These are phyloP conservation scores for Hanseniaspora opuntiae DNA, from an alignment of 805 yeast species.

Conservation along the genomic window DNA sequence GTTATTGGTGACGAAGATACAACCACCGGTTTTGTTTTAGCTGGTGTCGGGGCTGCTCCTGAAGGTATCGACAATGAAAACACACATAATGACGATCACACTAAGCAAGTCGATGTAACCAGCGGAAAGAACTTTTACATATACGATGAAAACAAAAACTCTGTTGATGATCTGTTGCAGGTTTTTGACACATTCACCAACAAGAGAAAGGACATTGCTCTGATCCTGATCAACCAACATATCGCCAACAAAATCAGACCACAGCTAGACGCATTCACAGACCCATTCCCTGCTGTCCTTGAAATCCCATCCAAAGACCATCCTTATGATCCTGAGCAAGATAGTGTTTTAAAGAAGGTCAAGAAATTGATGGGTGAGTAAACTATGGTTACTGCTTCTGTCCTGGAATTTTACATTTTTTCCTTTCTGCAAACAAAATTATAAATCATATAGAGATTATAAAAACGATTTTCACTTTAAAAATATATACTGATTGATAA, in stretches of 20 bases:
- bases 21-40: conserved; percentile 85
- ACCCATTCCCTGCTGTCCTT: conserved; percentile 89
- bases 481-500: background rate
- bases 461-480: background rate
- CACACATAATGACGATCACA: background rate
- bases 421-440: background rate
- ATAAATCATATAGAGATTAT: background rate
- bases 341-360: conserved; percentile 84
- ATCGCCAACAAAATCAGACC: conserved; percentile 80
- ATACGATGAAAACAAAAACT: conserved; percentile 67
- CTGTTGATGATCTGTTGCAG: conserved; percentile 57
- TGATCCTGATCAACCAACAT: conserved; percentile 84
- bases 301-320: conserved; percentile 98
- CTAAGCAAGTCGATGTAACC: conserved; percentile 24
- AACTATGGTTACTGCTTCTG: background rate
- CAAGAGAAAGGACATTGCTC: conserved; percentile 78
- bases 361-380: conserved; percentile 90
- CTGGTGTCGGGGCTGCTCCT: conserved; percentile 61
- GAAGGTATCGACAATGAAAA: background rate
- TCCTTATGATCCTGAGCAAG: conserved; percentile 97
- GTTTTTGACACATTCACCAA: conserved; percentile 65
- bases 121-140: conserved; percentile 60
- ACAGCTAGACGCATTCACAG: conserved; percentile 67
- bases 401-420: background rate
- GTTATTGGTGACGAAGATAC: conserved; percentile 97